Base-by-base conservation (phyloP, 768 basidiomycete genomes). In the Boletus rubescentipes region DNA sequence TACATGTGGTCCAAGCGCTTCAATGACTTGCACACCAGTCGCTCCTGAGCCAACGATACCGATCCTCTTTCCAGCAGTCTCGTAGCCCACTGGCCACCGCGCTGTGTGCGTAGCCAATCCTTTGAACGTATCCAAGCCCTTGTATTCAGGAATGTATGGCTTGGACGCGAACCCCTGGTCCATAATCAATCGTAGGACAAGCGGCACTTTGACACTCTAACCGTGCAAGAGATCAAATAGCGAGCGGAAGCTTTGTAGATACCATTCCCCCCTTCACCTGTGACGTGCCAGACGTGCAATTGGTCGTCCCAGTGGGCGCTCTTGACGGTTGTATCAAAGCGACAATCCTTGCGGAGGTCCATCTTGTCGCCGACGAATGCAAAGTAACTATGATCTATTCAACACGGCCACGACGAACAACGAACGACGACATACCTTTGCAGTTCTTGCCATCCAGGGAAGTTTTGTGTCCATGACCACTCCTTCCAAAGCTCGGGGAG, bases 401-500 rank as follows among this genome's bases (percentile, higher is more conserved):
- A 23, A 5, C 7, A 5, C 32, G 41, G 9, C 9, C 9, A 43
- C 35, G 14, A 23, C 5, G n/a, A 36, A 52, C 4, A 35, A 20
- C 6, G 4, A 35, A 20, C 6, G 4, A 4, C 4, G 16, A 2
- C 20, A 10, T 37, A 47, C 55, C 4, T 42, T 30, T 58, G 55
- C 4, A 59, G 9, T 14, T 59, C 56, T 20, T 48, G 20, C 56
- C 49, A 47, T 3, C 35, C 49, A 14, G 58, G 58, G 34, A 52
- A 58, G 5, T 44, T 59, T 21, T 48, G 8, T 8, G 58, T 52
- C 58, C 58, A 59, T 1, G 41, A 23, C 58, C 56, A 59, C 14
- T 31, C 58, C 29, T 58, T 58, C 57, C 55, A 58, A 31, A 59
- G 46, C 46, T 59, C 56, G 10, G 56, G 46, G 12, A 52, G 40